Base-by-base conservation (phyloP, 805 yeast species). In the Lipomyces sp. region DNA sequence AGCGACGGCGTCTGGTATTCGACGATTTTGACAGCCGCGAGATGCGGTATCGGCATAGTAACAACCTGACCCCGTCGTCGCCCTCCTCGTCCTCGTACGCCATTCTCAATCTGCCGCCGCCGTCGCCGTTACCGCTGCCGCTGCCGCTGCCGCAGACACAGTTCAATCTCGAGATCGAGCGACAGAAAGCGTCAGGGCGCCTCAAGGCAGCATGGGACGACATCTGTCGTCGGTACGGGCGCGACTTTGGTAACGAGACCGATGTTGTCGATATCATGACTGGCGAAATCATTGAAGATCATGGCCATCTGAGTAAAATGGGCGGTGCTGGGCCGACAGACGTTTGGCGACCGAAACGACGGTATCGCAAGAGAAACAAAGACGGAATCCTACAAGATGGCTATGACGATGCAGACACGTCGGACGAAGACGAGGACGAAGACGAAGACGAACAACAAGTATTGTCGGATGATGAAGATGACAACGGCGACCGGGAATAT, bases 271-370 rank as follows among this genome's bases (percentile, higher is more conserved):
- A 90, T 74, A 72, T 90, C 30, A 73, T 75, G 8, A 86, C 92
- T 0, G 93, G 94, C 0, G 80, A 83, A 64, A 83, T 90, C 1
- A 75, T 87, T 1, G 83, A 80, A 39, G 92, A 90, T 72, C 82
- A 85, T 61, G 96, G 96, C 1, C 96, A 90, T 75, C 71, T 90
- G 30, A 35, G 48, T 6, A 60, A 63, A 4, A 18, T 67, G 42
- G 45, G 34, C 3, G 39, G 7, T 3, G 32, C 13, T 5, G 48
- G 53, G 33, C 5, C 33, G 32, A 24, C 35, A 32, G 29, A 39
- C 15, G 29, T 50, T 3, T 50, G 60, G 60, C 29, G 24, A 15
- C 62, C 53, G 37, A 51, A 29, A 51, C 54, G 54, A 33, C n/a
- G 57, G 37, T 30, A 56, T 24, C 58, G 64, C 55, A 37, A 37